Percentiles rank a stretch among this genome's conserved stretches.
Conservation (phyloP, 2,329 filamentous ascomycete genomes). For the Fusarium nelsonii region DNA sequence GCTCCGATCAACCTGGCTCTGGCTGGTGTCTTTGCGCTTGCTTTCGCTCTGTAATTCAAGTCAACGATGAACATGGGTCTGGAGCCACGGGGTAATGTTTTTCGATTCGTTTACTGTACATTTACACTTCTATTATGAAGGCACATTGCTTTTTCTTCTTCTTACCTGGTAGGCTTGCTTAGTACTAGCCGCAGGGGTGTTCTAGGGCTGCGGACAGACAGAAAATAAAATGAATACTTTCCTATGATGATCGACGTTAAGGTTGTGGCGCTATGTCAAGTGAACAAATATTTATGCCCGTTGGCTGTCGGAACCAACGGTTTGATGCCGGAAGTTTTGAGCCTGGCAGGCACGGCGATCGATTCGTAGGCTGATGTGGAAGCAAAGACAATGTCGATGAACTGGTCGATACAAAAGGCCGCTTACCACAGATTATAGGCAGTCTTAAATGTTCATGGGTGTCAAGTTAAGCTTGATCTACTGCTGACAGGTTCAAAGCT, state of each 20-base stretch:
- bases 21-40: constrained; percentile 28
- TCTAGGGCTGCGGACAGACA: constrained; percentile 12
- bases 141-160: constrained; percentile 5
- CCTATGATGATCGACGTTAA: background rate
- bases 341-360: background rate
- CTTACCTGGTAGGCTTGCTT: constrained; percentile 18
- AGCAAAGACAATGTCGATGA: background rate
- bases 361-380: background rate
- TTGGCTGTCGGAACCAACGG: background rate
- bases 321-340: constrained; percentile 1
- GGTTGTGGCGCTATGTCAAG: background rate
- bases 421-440: background rate
- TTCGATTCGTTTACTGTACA: constrained; percentile 24
- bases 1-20: constrained; percentile 31
- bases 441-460: background rate
- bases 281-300: background rate
- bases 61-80: background rate
- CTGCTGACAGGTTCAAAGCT: background rate
- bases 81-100: background rate
- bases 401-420: background rate
- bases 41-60: constrained; percentile 26
- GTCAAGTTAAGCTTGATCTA: background rate
- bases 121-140: constrained; percentile 4
- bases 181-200: constrained; percentile 19
- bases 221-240: constrained; percentile 20